Conservation (phyloP, 2,329 filamentous ascomycete species). For the Ophiosphaerella korrae region DNA sequence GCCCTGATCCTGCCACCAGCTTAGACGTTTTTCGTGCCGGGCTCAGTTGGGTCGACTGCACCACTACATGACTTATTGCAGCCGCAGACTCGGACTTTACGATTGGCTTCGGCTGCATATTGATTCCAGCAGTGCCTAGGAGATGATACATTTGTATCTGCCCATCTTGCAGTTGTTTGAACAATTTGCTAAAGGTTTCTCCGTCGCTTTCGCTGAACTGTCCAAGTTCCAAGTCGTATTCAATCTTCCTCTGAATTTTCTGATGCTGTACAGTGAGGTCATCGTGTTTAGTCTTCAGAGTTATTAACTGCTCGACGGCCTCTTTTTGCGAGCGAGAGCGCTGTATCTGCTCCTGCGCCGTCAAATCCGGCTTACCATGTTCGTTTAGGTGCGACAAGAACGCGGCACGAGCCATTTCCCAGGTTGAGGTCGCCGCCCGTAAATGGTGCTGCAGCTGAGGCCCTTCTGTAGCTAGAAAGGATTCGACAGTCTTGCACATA, state of each 20-base stretch:
- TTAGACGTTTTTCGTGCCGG: conserved; percentile 21
- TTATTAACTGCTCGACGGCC: conserved; percentile 35
- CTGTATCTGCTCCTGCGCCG: conserved; percentile 29
- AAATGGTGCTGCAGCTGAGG: conserved; percentile 30
- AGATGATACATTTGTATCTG: conserved; percentile 36
- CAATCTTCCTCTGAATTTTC: conserved; percentile 34
- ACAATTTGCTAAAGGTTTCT: conserved; percentile 28
- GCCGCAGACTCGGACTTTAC: conserved; percentile 13
- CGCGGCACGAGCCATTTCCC: conserved; percentile 30
- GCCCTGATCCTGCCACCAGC: conserved; percentile 8
- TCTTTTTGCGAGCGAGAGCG: conserved; percentile 33
- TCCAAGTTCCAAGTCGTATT: conserved; percentile 35
- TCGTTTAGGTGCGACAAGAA: conserved; percentile 35
- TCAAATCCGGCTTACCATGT: conserved; percentile 24
- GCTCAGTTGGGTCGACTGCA: conserved; percentile 40
- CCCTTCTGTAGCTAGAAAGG: conserved; percentile 32
- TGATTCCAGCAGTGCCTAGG: conserved; percentile 32
- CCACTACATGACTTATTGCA: conserved; percentile 22
- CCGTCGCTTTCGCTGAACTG: conserved; percentile 33
- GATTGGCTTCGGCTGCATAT: conserved; percentile 15
- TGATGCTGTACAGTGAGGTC: conserved; percentile 23
- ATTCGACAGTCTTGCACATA: conserved; percentile 26
- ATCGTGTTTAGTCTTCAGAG: conserved; percentile 25
- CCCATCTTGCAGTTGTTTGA: conserved; percentile 33
- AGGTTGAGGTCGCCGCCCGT: conserved; percentile 27